phyloP scores from a whole-genome alignment of 495 filamentous ascomycete genomes.

The Clavariopsis aquatica region DNA sequence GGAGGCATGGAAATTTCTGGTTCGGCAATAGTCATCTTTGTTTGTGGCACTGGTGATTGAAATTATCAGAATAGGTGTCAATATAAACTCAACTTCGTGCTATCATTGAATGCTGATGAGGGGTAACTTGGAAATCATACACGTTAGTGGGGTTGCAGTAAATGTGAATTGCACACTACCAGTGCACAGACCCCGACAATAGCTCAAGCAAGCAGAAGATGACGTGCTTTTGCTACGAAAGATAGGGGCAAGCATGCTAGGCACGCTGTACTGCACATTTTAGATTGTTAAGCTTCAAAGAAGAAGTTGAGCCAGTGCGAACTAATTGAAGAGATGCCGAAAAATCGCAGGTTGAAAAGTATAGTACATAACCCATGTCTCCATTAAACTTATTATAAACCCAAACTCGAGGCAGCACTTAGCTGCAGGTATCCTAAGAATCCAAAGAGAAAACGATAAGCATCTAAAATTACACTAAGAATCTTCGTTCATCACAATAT shows the following conservation, averaged over 20 bases:
- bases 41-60: too few species aligned
- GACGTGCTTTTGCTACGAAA: background rate
- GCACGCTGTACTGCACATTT: background rate
- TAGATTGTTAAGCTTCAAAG: too few species aligned
- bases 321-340: too few species aligned
- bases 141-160: slow-evolving; percentile 6
- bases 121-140: background rate
- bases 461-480: background rate
- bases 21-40: background rate
- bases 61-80: too few species aligned
- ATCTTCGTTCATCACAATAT: background rate
- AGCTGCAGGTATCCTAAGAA: slow-evolving; percentile 22
- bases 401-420: background rate
- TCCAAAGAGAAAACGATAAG: slow-evolving; percentile 1
- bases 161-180: background rate
- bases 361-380: background rate
- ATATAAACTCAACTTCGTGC: background rate
- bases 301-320: too few species aligned
- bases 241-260: background rate
- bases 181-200: background rate
- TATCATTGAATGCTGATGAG: background rate
- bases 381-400: background rate
- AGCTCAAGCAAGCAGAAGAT: background rate
- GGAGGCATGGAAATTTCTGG: background rate
- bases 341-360: too few species aligned